These are phyloP conservation scores for Gymnopilus junonius DNA, from an alignment of 768 basidiomycete genomes.

Conservation along the genomic window DNA sequence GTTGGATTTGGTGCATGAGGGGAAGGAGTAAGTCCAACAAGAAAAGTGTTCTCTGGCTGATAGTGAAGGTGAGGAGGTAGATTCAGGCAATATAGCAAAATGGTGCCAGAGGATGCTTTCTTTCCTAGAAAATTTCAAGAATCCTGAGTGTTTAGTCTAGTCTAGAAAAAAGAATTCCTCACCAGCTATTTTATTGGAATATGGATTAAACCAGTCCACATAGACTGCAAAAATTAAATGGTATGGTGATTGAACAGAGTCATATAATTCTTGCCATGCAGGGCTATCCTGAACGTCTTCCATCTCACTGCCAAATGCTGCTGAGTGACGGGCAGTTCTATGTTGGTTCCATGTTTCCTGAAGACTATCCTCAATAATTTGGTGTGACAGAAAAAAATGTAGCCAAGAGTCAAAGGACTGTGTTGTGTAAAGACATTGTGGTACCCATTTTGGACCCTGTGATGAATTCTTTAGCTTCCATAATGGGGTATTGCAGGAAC, in stretches of 20 bases:
- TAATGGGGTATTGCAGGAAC: constrained; percentile 22
- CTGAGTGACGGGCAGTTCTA: neutral
- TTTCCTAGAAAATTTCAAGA: constrained; percentile 14
- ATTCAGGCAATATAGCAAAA: constrained; percentile 38
- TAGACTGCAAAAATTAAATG: constrained; percentile 30
- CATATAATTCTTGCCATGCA: constrained; percentile 24
- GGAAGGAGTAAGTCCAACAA: constrained; percentile 37
- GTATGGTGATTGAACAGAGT: constrained; percentile 16
- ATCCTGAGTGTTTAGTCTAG: too few species aligned
- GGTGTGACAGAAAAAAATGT: neutral
- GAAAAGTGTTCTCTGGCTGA: constrained; percentile 34
- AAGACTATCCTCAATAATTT: neutral
- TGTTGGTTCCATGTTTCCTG: neutral
- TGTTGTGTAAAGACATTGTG: neutral
- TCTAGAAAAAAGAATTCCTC: too few species aligned
- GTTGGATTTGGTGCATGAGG: constrained; percentile 28
- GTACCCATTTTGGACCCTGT: neutral
- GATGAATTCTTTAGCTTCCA: constrained; percentile 17
- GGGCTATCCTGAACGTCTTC: constrained; percentile 30
- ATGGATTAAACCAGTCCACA: constrained; percentile 43
- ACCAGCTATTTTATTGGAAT: constrained; percentile 33
- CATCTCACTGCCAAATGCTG: constrained; percentile 14
- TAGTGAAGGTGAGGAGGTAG: constrained; percentile 34
- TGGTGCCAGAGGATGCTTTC: constrained; percentile 29
- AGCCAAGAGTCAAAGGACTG: neutral